Conservation (phyloP, 257 asterid species). For the Linderniella brevidens region DNA sequence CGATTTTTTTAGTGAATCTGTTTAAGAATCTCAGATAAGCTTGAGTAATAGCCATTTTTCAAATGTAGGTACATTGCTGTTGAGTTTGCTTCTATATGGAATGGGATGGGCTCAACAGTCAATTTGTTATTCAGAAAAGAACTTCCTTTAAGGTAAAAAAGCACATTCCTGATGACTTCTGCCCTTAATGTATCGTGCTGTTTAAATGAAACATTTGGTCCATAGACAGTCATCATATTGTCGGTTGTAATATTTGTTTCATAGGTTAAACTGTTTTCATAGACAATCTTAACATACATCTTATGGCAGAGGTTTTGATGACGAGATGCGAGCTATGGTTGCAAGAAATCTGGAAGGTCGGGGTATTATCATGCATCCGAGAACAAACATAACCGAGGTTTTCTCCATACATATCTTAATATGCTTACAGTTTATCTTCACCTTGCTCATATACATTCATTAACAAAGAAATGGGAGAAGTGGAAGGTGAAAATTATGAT, state of each 20-base stretch:
- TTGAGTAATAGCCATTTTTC: too few species aligned
- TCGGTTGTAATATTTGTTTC: background rate
- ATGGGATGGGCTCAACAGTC: constrained; percentile 90
- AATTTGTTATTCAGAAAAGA: constrained; percentile 83
- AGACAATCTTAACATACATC: too few species aligned
- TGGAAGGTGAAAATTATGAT: too few species aligned
- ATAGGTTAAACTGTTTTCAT: too few species aligned
- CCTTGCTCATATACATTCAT: background rate
- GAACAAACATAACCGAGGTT: constrained; percentile 70
- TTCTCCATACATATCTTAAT: background rate
- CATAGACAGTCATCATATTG: too few species aligned
- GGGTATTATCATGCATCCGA: constrained; percentile 78
- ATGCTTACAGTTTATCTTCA: background rate
- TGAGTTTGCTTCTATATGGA: constrained; percentile 99
- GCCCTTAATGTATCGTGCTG: too few species aligned
- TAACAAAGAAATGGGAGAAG: background rate
- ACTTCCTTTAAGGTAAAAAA: constrained; percentile 81
- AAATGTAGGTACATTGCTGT: constrained; percentile 75
- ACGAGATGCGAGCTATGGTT: constrained; percentile 84
- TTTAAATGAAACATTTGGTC: too few species aligned
- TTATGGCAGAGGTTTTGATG: constrained; percentile 81
- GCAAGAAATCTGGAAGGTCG: constrained; percentile 93
- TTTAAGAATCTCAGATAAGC: too few species aligned
- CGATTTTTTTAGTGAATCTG: too few species aligned
- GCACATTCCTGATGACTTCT: too few species aligned